Conservation (phyloP, 768 basidiomycete species). For the Imleria badia region DNA sequence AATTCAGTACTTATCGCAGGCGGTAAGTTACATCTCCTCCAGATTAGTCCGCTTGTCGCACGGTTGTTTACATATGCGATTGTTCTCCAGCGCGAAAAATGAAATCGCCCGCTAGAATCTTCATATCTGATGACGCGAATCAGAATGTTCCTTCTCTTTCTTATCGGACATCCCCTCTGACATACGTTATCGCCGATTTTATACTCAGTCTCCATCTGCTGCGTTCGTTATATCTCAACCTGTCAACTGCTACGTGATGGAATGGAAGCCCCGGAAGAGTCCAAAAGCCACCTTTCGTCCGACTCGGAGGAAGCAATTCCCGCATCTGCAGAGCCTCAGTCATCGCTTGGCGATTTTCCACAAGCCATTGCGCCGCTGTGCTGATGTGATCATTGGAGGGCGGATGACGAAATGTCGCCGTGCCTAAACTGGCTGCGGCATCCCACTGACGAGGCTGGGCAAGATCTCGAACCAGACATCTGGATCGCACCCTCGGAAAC, state of each 20-base stretch:
- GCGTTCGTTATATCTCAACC: background rate
- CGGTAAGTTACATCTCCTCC: too few relatives aligned
- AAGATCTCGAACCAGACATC: too few relatives aligned
- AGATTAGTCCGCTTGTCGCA: background rate
- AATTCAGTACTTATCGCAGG: too few relatives aligned
- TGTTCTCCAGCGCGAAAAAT: background rate
- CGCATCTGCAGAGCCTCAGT: background rate
- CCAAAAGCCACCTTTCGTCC: slow-evolving; percentile 11
- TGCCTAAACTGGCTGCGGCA: background rate
- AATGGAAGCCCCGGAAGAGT: slow-evolving; percentile 3
- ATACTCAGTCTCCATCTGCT: background rate
- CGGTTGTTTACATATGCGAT: background rate
- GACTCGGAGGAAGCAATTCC: background rate
- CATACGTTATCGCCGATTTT: background rate
- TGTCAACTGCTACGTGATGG: slow-evolving; percentile 4
- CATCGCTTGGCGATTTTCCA: background rate
- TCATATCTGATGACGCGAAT: background rate
- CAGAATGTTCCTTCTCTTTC: background rate
- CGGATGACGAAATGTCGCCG: background rate
- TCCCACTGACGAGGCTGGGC: too few relatives aligned
- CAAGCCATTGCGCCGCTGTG: background rate
- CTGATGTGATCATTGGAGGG: background rate
- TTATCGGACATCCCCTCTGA: background rate
- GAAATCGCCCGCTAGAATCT: background rate
- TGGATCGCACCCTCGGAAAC: too few relatives aligned